A percentile compares a stretch with the other conserved stretches of the same genome.
Conservation (phyloP, 1,284 basidiomycete species). For the Cutaneotrichosporon mucoides region DNA sequence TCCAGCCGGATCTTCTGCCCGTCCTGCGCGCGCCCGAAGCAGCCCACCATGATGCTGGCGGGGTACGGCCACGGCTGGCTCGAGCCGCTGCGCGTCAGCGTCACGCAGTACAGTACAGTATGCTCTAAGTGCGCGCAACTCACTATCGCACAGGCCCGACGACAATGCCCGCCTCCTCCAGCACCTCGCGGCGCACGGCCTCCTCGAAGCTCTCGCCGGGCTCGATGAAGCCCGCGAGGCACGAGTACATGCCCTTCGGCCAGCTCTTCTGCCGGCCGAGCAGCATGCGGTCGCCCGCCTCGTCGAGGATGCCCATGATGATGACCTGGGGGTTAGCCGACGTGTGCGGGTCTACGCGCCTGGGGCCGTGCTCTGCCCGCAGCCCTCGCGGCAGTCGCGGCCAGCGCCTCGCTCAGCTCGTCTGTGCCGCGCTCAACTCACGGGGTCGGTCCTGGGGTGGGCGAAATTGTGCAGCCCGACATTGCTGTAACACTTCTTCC, state of each 20-base stretch:
- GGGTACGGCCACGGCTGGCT: conserved; percentile 66
- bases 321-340: conserved; percentile 57
- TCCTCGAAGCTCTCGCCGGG: conserved; percentile 95
- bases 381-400: too few species aligned
- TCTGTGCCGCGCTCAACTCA: conserved; percentile 18
- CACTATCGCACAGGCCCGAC: conserved; percentile 84
- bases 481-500: conserved; percentile 51
- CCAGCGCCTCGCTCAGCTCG: too few species aligned
- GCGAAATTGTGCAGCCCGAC: conserved; percentile 80
- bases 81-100: conserved; percentile 39
- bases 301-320: conserved; percentile 82
- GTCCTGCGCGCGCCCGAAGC: conserved; percentile 66
- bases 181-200: conserved; percentile 84
- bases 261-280: conserved; percentile 67
- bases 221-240: conserved; percentile 85
- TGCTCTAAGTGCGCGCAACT: too few species aligned
- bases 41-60: conserved; percentile 86
- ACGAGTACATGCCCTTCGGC: conserved; percentile 64
- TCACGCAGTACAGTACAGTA: too few species aligned
- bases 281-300: conserved; percentile 72
- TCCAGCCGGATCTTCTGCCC: conserved; percentile 73
- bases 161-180: conserved; percentile 88
- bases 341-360: too few species aligned
- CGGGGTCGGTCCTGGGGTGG: conserved; percentile 79
- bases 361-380: too few species aligned